A percentile compares a stretch with the other conserved stretches of the same genome.
phyloP scores from a whole-genome alignment of 257 asterid species.

The Jasminum sambac region DNA sequence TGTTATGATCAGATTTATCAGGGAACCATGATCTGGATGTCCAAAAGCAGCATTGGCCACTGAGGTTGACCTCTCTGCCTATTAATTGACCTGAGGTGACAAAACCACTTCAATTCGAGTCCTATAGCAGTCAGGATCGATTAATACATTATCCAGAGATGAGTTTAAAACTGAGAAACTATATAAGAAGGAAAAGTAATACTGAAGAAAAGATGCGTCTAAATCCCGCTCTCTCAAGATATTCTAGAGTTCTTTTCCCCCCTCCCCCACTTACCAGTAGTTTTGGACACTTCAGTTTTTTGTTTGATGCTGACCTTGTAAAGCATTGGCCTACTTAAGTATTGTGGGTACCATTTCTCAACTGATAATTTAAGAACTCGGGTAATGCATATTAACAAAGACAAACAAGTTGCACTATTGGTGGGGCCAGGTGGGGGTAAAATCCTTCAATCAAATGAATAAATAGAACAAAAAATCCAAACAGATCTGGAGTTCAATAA shows the following conservation, averaged over 20 bases:
- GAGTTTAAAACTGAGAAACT: slow-evolving; percentile 1
- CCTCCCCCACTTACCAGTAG: background rate
- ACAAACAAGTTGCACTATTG: background rate
- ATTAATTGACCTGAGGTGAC: background rate
- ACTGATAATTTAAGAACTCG: background rate
- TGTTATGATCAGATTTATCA: background rate
- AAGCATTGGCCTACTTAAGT: background rate
- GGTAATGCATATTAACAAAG: background rate
- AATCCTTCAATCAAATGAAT: too few relatives aligned
- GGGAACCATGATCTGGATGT: background rate
- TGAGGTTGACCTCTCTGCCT: background rate
- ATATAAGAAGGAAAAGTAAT: background rate
- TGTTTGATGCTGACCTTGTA: background rate
- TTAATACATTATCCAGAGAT: background rate
- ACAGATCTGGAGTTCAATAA: background rate
- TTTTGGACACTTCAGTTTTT: background rate
- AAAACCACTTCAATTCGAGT: background rate
- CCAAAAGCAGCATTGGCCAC: background rate
- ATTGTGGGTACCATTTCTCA: slow-evolving; percentile 8
- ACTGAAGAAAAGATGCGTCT: background rate
- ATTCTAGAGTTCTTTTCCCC: background rate
- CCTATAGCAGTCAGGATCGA: background rate
- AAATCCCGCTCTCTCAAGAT: background rate
- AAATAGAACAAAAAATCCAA: background rate
- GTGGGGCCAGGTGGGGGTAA: too few relatives aligned